Evolutionary conservation across 2,329 filamentous ascomycete species (phyloP).

Genomic region (Penicillium expansum): DNA sequence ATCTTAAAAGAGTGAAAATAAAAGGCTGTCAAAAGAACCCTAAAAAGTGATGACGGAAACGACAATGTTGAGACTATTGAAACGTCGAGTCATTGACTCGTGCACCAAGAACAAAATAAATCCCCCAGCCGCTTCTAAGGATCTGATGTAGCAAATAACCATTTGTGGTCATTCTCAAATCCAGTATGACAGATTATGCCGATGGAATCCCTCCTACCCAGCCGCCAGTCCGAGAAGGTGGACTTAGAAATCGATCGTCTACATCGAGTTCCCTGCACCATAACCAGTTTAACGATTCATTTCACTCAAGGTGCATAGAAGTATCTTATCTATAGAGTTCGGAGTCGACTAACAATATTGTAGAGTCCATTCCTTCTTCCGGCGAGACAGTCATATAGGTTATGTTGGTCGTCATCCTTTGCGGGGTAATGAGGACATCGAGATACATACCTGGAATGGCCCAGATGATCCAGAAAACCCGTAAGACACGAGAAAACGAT

Average conservation of each 20-base stretch:
- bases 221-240: neutral
- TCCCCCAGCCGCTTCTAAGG: neutral
- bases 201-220: slow-evolving; percentile 1
- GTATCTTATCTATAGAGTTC: too few species aligned
- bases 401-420: slow-evolving; percentile 23
- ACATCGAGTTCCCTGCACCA: slow-evolving; percentile 24
- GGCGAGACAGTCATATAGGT: slow-evolving; percentile 26
- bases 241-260: slow-evolving; percentile 12
- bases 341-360: neutral
- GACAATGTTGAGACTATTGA: too few species aligned
- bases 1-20: neutral
- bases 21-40: neutral
- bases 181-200: neutral
- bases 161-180: neutral
- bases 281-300: slow-evolving; percentile 27
- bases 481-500: slow-evolving; percentile 8
- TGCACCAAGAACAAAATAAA: neutral
- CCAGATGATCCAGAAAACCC: slow-evolving; percentile 33
- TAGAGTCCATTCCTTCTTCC: slow-evolving; percentile 26
- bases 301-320: slow-evolving; percentile 18
- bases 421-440: slow-evolving; percentile 22
- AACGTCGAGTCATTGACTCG: slow-evolving; percentile 12
- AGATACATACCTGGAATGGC: slow-evolving; percentile 32
- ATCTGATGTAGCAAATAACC: too few species aligned
- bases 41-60: neutral